These are phyloP conservation scores for Echria macrotheca DNA, from an alignment of 495 filamentous ascomycete species.

Conservation along the genomic window DNA sequence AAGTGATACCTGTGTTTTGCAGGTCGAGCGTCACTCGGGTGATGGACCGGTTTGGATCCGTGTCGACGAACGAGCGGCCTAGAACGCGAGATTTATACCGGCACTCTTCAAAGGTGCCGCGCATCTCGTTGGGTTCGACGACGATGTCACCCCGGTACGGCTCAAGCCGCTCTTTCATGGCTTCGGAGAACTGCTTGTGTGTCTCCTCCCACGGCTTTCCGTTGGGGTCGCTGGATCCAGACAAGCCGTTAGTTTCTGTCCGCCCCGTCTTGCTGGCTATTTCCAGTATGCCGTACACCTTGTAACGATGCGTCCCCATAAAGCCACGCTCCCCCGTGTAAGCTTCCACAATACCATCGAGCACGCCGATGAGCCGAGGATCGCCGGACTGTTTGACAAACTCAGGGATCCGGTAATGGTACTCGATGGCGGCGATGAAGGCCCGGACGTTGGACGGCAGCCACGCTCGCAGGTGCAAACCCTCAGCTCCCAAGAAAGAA, in stretches of 20 bases:
- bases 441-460: constrained; percentile 44
- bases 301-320: constrained; percentile 50
- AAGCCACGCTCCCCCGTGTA: constrained; percentile 48
- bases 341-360: constrained; percentile 45
- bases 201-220: constrained; percentile 46
- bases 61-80: constrained; percentile 37
- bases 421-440: constrained; percentile 48
- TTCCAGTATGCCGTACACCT: constrained; percentile 50
- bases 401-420: constrained; percentile 44
- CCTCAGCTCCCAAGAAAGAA: constrained; percentile 45
- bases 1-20: constrained; percentile 44
- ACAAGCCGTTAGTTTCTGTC: constrained; percentile 45
- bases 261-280: constrained; percentile 47
- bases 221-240: constrained; percentile 35
- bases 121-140: constrained; percentile 46
- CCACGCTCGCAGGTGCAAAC: constrained; percentile 45
- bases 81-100: constrained; percentile 40
- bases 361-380: constrained; percentile 38
- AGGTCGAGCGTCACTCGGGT: constrained; percentile 43
- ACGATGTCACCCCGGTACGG: constrained; percentile 37
- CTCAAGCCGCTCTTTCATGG: constrained; percentile 48
- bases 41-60: constrained; percentile 38
- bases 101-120: constrained; percentile 48
- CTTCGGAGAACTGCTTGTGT: constrained; percentile 45
- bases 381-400: constrained; percentile 44